phyloP scores from a whole-genome alignment of 768 basidiomycete species.

The Termitomyces sp. region DNA sequence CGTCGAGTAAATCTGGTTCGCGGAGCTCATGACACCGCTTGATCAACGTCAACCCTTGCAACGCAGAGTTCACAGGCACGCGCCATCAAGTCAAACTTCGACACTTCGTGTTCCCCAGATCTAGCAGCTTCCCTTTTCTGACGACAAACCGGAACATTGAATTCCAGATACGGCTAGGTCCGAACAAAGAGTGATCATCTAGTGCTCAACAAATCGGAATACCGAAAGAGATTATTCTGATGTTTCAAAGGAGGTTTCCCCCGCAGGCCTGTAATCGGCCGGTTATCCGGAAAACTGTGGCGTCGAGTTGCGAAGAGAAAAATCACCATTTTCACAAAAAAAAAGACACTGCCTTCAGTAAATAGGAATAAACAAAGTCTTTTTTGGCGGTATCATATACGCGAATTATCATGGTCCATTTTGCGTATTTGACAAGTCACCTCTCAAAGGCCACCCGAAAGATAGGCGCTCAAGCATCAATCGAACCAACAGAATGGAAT shows the following conservation, averaged over 20 bases:
- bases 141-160: conserved; percentile 39
- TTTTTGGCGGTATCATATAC: conserved; percentile 12
- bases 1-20: conserved; percentile 37
- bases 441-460: neutral
- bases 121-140: conserved; percentile 34
- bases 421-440: neutral
- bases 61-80: conserved; percentile 38
- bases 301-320: conserved; percentile 17
- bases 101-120: conserved; percentile 36
- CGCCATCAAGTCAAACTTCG: conserved; percentile 36
- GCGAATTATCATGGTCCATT: conserved; percentile 14
- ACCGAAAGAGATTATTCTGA: conserved; percentile 24
- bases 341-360: conserved; percentile 6
- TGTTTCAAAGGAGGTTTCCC: conserved; percentile 25
- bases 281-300: conserved; percentile 21
- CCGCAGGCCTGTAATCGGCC: conserved; percentile 20
- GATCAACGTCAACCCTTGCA: conserved; percentile 38
- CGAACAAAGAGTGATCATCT: conserved; percentile 29
- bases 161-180: conserved; percentile 47
- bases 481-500: neutral
- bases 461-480: neutral
- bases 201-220: conserved; percentile 31
- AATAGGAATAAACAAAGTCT: conserved; percentile 10
- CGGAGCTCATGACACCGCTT: conserved; percentile 37
- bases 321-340: neutral